Evolutionary conservation across 106 monocot genomes (phyloP).

Genomic region (Iris macrosiphon): DNA sequence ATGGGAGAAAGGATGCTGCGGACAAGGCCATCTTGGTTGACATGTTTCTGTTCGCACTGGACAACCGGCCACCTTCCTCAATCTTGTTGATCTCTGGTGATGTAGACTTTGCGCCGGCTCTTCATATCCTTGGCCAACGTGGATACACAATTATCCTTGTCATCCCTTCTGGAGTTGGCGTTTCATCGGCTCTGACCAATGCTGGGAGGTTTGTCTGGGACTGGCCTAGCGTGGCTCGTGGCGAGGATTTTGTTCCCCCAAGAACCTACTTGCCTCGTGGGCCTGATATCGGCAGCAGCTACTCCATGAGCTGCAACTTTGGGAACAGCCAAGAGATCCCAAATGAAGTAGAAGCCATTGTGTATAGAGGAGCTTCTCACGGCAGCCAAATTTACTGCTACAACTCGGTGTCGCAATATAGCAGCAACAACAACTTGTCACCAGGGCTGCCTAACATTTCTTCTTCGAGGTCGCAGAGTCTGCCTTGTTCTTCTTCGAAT

Average conservation of each 20-base stretch:
- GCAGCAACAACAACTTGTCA: constrained; percentile 13
- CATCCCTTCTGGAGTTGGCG: constrained; percentile 58
- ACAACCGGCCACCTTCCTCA: constrained; percentile 81
- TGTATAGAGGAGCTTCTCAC: constrained; percentile 39
- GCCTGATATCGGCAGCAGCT: constrained; percentile 16
- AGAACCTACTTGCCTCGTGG: constrained; percentile 22
- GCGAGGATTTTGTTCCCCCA: constrained; percentile 70
- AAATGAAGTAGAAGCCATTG: constrained; percentile 73
- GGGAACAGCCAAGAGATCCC: constrained; percentile 20
- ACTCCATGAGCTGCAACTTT: constrained; percentile 13
- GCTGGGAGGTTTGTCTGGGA: constrained; percentile 94
- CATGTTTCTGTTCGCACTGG: constrained; percentile 86
- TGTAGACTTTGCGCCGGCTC: constrained; percentile 87
- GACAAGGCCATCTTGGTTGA: constrained; percentile 97
- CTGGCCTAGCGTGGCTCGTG: constrained; percentile 83
- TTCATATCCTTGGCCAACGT: constrained; percentile 92
- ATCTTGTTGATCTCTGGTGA: constrained; percentile 91
- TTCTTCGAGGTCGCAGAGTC: constrained; percentile 41
- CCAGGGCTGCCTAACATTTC: constrained; percentile 8
- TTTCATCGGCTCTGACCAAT: constrained; percentile 67
- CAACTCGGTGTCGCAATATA: constrained; percentile 15
- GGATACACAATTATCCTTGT: constrained; percentile 87
- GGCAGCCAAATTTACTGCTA: constrained; percentile 18
- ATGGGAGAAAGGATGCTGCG: constrained; percentile 91
- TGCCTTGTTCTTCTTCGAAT: constrained; percentile 24